These are phyloP conservation scores for Amanita phalloides DNA, from an alignment of 768 basidiomycete species.

Conservation along the genomic window DNA sequence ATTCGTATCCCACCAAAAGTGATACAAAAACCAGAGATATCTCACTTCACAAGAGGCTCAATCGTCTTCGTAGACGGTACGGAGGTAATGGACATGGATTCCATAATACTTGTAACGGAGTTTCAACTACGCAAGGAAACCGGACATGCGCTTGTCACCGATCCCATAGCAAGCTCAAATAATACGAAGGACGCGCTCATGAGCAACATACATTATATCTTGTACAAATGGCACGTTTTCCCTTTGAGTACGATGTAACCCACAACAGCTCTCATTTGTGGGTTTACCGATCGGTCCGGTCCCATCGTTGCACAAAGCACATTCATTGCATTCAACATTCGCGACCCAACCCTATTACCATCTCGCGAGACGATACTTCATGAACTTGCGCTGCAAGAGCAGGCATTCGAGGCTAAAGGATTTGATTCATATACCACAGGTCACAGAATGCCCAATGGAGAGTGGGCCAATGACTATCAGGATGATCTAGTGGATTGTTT, in stretches of 20 bases:
- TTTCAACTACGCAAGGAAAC: conserved; percentile 28
- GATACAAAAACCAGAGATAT: conserved; percentile 27
- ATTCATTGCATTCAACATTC: conserved; percentile 33
- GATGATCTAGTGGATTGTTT: conserved; percentile 25
- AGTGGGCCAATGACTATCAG: conserved; percentile 28
- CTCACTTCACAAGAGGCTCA: conserved; percentile 31
- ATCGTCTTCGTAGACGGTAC: conserved; percentile 41
- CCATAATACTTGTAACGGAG: conserved; percentile 28
- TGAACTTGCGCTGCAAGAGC: conserved; percentile 31
- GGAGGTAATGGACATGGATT: neutral
- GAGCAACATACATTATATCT: conserved; percentile 34
- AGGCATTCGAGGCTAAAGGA: conserved; percentile 24
- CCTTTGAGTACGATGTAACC: conserved; percentile 35
- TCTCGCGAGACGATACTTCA: conserved; percentile 25
- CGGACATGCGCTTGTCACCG: conserved; percentile 19
- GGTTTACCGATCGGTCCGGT: conserved; percentile 15
- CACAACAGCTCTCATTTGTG: too few species aligned
- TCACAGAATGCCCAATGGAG: conserved; percentile 29
- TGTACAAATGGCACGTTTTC: conserved; percentile 14
- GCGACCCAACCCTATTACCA: conserved; percentile 28
- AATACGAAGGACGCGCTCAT: conserved; percentile 20
- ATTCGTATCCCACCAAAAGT: neutral
- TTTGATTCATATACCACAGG: conserved; percentile 41
- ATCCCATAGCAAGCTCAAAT: conserved; percentile 17
- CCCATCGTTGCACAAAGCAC: conserved; percentile 23